These are phyloP conservation scores for Leptoxyphium fumago DNA, from an alignment of 2,329 filamentous ascomycete species.

Conservation along the genomic window DNA sequence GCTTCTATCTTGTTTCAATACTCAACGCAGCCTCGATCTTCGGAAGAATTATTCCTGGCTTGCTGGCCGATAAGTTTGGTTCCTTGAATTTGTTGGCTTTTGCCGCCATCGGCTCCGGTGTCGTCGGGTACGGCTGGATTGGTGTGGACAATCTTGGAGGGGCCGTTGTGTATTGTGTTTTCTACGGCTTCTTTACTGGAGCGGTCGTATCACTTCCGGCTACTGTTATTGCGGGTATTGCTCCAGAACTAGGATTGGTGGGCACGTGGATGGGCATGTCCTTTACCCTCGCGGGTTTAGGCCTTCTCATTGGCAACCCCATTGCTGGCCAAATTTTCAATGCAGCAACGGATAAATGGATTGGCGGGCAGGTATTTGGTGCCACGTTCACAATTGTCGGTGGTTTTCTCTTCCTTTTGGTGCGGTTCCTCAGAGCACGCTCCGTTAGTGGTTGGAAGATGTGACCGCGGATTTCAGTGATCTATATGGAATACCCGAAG, in stretches of 20 bases:
- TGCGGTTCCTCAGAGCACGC: no score
- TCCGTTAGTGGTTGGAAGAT: no score
- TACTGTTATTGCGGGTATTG: constrained; percentile 23
- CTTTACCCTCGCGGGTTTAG: constrained; percentile 25
- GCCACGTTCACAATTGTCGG: constrained; percentile 7
- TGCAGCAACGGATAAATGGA: constrained; percentile 20
- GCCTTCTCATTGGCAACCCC: constrained; percentile 26
- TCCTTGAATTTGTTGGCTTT: constrained; percentile 17
- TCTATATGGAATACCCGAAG: no score
- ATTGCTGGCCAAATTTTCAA: constrained; percentile 28
- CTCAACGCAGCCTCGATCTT: constrained; percentile 39
- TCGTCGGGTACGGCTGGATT: neutral
- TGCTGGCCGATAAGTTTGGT: constrained; percentile 40
- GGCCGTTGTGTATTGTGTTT: constrained; percentile 25
- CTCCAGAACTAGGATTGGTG: constrained; percentile 26
- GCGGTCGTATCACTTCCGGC: constrained; percentile 28
- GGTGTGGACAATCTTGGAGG: constrained; percentile 19
- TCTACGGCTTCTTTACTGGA: constrained; percentile 27
- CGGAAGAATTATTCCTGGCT: constrained; percentile 34
- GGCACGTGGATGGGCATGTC: constrained; percentile 30
- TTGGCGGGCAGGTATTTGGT: constrained; percentile 20
- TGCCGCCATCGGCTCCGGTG: neutral
- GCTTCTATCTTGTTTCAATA: constrained; percentile 34
- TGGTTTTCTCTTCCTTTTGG: neutral
- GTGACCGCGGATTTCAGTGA: no score